Conservation (phyloP, 805 yeast species). For the Jamesozyma spencerorum region DNA sequence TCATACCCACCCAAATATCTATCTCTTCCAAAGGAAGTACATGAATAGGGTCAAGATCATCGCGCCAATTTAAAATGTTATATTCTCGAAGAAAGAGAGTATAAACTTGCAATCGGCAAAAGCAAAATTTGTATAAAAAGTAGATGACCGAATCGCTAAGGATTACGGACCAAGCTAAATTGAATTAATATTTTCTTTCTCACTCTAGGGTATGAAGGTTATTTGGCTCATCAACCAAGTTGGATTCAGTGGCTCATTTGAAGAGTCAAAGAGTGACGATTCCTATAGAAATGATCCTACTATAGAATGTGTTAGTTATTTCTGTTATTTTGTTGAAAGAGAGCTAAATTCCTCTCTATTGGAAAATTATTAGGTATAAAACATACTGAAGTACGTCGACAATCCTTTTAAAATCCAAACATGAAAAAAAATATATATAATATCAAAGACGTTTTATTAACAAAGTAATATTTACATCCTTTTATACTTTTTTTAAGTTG, state of each 20-base stretch:
- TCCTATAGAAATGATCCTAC: conserved; percentile 99
- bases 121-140: conserved; percentile 24
- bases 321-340: conserved; percentile 7
- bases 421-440: conserved; percentile 1
- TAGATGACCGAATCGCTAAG: conserved; percentile 88
- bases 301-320: conserved; percentile 39
- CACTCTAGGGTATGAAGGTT: conserved; percentile 93
- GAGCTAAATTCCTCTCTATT: not conserved
- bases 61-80: conserved; percentile 69
- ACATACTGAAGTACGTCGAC: conserved; percentile 95
- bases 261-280: conserved; percentile 98
- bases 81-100: conserved; percentile 10
- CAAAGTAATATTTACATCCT: no score
- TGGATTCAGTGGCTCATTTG: conserved; percentile 99
- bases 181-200: conserved; percentile 35
- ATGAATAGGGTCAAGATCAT: conserved; percentile 95
- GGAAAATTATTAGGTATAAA: conserved; percentile 22
- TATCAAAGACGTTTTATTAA: no score
- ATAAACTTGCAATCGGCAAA: conserved; percentile 11
- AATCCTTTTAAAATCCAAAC: conserved; percentile 27
- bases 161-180: conserved; percentile 70
- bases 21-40: conserved; percentile 73
- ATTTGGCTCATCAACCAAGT: conserved; percentile 95
- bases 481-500: no score
- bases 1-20: conserved; percentile 82